Evolutionary conservation across 2,329 filamentous ascomycete genomes (phyloP), one percentile per base, ranked within the genome.

Genomic region (Monosporascus sp.): DNA sequence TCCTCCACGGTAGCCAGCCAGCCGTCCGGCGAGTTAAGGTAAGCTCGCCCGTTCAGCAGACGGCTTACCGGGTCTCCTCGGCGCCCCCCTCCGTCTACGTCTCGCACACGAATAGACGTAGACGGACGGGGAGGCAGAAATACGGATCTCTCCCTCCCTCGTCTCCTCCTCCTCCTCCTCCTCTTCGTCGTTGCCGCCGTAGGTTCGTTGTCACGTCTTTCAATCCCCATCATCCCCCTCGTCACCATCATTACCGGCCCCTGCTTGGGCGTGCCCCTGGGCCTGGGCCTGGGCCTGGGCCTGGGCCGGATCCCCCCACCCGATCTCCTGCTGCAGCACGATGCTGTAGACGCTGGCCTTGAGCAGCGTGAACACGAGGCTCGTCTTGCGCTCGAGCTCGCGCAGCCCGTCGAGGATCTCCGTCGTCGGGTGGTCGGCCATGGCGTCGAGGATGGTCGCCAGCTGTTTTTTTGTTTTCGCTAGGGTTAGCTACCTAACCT

Each of bases 331-430:
- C 81, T 99, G 93, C 76, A 99, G 72, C 57, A 99, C 92, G 76
- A 99, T 99, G 69, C 90, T 96, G 76, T 99, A 99, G 59, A 99
- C 94, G 71, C 93, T 97, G 19, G 94, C 93, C 77, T 99, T 99
- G 68, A 99, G 81, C 68, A 97, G 74, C 58, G 94, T 99, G 72
- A 96, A 97, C 22, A 97, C 93, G 52, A 96, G 78, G 61, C 91
- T 91, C 44, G 93, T 97, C 78, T 97, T 97, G 63, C 94, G 81
- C 77, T 99, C 94, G 52, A 99, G 78, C 44, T 92, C 86, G 51
- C 94, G 80, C 63, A 99, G 78, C 8, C 90, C 87, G 70, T 99
- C 91, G 51, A 95, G 80, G 53, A 95, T 92, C 61, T 89, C 90
- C 7, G 88, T 87, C 22, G 90, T 87, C 0, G 92, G 88, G 26